Percentiles rank a stretch among this genome's conserved stretches.
These are phyloP conservation scores for Colletotrichum filicis DNA, from an alignment of 2,329 filamentous ascomycete species.

Conservation along the genomic window DNA sequence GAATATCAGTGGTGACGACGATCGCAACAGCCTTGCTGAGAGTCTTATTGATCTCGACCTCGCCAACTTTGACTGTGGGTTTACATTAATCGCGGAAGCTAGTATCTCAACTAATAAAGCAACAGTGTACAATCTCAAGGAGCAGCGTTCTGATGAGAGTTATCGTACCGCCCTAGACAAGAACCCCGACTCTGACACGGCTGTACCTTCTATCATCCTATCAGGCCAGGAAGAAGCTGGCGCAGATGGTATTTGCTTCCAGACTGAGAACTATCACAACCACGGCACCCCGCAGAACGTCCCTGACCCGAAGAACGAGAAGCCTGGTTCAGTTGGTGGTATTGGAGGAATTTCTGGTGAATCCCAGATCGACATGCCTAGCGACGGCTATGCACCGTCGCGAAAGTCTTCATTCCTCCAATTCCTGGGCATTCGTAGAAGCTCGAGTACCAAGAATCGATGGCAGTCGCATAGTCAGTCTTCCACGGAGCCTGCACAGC, in stretches of 20 bases:
- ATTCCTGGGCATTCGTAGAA: conserved; percentile 1
- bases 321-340: conserved; percentile 45
- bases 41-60: conserved; percentile 49
- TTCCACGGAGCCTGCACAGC: neutral
- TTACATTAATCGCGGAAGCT: too few relatives aligned
- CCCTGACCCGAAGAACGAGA: conserved; percentile 43
- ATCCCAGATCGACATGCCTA: neutral
- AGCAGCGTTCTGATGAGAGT: conserved; percentile 38
- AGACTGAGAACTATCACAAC: conserved; percentile 51
- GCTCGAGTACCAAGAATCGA: conserved; percentile 4
- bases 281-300: conserved; percentile 48
- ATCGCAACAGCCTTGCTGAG: conserved; percentile 19
- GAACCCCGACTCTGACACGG: neutral
- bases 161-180: conserved; percentile 41
- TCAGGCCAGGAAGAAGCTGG: conserved; percentile 26
- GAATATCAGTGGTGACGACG: neutral
- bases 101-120: neutral
- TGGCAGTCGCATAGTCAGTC: conserved; percentile 25
- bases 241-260: conserved; percentile 46
- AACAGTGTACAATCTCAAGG: neutral
- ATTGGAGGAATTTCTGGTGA: conserved; percentile 54
- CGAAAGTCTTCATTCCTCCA: conserved; percentile 27
- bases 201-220: neutral
- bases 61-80: conserved; percentile 48
- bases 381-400: neutral